Evolutionary conservation across 129 eudicot genomes (phyloP).

Genomic region (Mikania micrantha): DNA sequence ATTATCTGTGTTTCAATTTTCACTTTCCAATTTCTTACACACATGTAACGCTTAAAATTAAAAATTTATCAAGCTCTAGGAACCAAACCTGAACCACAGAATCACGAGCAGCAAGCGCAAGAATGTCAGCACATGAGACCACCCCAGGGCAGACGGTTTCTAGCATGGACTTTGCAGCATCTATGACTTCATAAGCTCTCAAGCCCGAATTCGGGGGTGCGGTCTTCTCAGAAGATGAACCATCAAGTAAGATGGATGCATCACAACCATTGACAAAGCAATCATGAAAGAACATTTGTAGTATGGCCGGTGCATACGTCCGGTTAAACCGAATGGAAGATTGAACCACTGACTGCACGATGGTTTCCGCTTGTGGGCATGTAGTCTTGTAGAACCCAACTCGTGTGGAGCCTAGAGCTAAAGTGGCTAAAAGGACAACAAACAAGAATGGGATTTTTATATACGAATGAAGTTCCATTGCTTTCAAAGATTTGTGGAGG

Average conservation of each 20-base stretch:
- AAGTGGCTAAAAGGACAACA: constrained; percentile 18
- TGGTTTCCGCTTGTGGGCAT: constrained; percentile 36
- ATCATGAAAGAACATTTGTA: constrained; percentile 45
- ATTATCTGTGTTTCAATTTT: too few relatives aligned
- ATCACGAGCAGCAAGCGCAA: constrained; percentile 74
- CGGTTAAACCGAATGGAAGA: constrained; percentile 25
- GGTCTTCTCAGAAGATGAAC: constrained; percentile 44
- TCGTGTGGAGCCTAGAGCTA: constrained; percentile 21
- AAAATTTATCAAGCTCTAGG: background rate
- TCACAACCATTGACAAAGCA: constrained; percentile 75
- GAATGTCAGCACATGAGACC: constrained; percentile 91
- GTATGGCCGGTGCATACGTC: constrained; percentile 31
- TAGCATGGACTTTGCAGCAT: constrained; percentile 55
- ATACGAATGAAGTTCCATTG: background rate
- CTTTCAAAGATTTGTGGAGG: background rate
- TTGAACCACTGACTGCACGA: constrained; percentile 29
- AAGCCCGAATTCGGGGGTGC: constrained; percentile 55
- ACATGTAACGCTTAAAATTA: background rate
- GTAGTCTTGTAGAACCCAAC: constrained; percentile 35
- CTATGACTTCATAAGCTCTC: constrained; percentile 73
- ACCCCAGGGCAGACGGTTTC: constrained; percentile 61
- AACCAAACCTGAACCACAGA: constrained; percentile 51
- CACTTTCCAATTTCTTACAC: background rate
- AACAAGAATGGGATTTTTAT: background rate
- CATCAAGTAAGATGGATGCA: constrained; percentile 74